These are phyloP conservation scores for Trichophyton benhamiae DNA, from an alignment of 2,329 filamentous ascomycete genomes.

Conservation along the genomic window DNA sequence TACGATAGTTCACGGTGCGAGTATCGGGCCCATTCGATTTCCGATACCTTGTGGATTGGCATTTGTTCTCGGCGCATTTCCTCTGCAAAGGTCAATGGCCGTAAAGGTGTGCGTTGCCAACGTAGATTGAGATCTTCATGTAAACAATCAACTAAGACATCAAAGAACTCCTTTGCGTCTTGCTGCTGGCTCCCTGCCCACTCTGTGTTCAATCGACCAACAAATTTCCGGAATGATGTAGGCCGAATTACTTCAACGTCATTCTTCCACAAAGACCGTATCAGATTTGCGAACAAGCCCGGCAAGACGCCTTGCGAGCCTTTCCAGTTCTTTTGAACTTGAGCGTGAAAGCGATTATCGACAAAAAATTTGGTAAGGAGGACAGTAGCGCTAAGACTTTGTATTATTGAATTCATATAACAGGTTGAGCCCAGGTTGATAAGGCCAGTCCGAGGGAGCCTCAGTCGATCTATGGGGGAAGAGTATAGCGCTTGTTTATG, in stretches of 20 bases:
- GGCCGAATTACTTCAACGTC: conserved; percentile 42
- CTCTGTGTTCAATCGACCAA: conserved; percentile 49
- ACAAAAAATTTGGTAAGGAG: conserved; percentile 52
- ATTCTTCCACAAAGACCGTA: conserved; percentile 51
- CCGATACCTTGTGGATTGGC: conserved; percentile 52
- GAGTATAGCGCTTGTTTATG: conserved; percentile 34
- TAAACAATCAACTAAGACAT: conserved; percentile 67
- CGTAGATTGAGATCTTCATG: conserved; percentile 73
- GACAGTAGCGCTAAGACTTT: conserved; percentile 64
- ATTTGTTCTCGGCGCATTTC: conserved; percentile 50
- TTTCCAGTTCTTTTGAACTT: conserved; percentile 53
- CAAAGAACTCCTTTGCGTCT: conserved; percentile 81
- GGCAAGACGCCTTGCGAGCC: conserved; percentile 52
- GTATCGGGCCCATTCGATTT: conserved; percentile 63
- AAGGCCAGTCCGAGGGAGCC: conserved; percentile 58
- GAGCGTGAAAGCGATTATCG: conserved; percentile 48
- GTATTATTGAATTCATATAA: conserved; percentile 84
- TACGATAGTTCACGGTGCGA: conserved; percentile 59
- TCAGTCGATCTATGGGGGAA: conserved; percentile 33
- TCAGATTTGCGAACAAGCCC: conserved; percentile 48
- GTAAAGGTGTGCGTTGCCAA: conserved; percentile 47
- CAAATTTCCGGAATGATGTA: conserved; percentile 54
- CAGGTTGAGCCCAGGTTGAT: conserved; percentile 73
- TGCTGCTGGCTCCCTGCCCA: conserved; percentile 72
- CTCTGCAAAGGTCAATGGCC: conserved; percentile 46